phyloP scores from a whole-genome alignment of 257 asterid genomes.

The Mentha longifolia region DNA sequence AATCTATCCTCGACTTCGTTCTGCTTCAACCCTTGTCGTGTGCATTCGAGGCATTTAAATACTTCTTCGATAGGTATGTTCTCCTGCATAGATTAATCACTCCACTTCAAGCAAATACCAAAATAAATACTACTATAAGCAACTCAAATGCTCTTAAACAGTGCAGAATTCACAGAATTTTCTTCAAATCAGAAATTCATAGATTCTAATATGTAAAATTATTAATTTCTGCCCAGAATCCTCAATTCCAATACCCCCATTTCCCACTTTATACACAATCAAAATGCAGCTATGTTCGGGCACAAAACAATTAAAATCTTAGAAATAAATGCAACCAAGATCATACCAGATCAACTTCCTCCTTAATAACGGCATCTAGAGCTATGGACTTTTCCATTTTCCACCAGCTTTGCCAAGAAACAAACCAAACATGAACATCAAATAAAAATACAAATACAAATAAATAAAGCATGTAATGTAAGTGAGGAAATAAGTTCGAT shows the following conservation, averaged over 20 bases:
- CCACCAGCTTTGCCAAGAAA: constrained; percentile 2
- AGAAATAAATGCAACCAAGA: background rate
- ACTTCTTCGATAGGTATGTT: constrained; percentile 59
- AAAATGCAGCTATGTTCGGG: background rate
- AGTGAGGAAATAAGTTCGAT: background rate
- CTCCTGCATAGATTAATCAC: constrained; percentile 42
- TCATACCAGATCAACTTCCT: constrained; percentile 65
- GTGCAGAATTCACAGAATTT: too few relatives aligned
- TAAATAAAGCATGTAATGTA: too few relatives aligned
- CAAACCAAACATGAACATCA: background rate
- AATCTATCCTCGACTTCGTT: constrained; percentile 43
- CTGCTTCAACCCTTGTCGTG: constrained; percentile 45
- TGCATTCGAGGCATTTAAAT: constrained; percentile 48
- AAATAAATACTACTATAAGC: background rate
- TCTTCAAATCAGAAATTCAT: background rate
- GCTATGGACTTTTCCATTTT: constrained; percentile 43
- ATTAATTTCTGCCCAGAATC: background rate
- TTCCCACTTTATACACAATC: background rate
- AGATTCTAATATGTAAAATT: background rate
- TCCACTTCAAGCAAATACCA: background rate
- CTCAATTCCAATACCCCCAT: background rate
- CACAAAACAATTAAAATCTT: background rate
- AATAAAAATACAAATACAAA: background rate
- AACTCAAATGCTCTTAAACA: background rate
- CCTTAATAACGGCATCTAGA: constrained; percentile 49